A percentile compares a stretch with the other conserved stretches of the same genome.
phyloP scores from a whole-genome alignment of 1,284 basidiomycete species.

The Anthracocystis walkeri region DNA sequence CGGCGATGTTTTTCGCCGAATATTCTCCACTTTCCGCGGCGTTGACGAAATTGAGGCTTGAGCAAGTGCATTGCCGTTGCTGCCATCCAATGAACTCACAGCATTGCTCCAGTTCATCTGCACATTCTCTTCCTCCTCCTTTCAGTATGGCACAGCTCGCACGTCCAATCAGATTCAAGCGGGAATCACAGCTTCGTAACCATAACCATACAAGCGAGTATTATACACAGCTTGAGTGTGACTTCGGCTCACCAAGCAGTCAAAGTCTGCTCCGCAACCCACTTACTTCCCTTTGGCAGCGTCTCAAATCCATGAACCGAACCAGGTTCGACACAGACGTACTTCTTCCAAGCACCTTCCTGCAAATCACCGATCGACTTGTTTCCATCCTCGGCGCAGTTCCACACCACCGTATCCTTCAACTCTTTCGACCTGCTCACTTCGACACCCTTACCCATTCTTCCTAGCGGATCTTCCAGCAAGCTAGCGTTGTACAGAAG shows the following conservation, averaged over 20 bases:
- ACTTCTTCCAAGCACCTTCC: constrained; percentile 65
- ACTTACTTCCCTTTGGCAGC: constrained; percentile 60
- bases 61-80: no score
- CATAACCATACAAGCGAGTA: background rate
- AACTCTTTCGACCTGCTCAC: constrained; percentile 48
- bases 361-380: constrained; percentile 69
- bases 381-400: constrained; percentile 68
- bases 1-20: no score
- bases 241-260: constrained; percentile 37
- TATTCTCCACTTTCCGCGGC: no score
- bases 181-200: no score
- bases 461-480: constrained; percentile 34
- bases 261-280: constrained; percentile 43
- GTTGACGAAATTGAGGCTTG: no score
- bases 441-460: constrained; percentile 48
- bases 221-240: no score
- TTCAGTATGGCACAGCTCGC: no score
- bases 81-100: no score
- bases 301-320: constrained; percentile 61
- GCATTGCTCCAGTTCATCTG: no score
- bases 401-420: constrained; percentile 68
- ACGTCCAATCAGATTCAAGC: no score
- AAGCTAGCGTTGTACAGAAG: constrained; percentile 43
- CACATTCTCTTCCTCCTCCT: no score
- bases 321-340: constrained; percentile 70